A percentile compares a stretch with the other conserved stretches of the same genome.
Evolutionary conservation across 306 rosid genomes (phyloP).

Genomic region (Malus sylvestris): DNA sequence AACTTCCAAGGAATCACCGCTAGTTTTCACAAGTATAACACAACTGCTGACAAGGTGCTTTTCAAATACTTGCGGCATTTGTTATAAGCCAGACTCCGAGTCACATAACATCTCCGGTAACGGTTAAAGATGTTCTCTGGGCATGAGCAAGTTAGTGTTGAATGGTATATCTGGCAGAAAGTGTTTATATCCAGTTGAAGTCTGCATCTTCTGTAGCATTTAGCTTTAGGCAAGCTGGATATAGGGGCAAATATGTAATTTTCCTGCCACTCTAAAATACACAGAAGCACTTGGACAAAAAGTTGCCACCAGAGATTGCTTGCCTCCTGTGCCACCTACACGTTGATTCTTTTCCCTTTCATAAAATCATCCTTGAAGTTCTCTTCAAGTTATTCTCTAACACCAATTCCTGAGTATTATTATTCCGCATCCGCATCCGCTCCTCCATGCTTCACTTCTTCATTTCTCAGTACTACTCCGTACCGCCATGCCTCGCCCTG

Average conservation of each 20-base stretch:
- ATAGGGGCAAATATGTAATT: background rate
- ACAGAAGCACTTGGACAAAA: background rate
- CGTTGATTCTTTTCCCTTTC: constrained; percentile 68
- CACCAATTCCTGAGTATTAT: constrained; percentile 13
- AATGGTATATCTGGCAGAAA: background rate
- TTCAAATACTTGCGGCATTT: background rate
- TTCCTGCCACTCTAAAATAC: background rate
- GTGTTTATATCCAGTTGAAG: background rate
- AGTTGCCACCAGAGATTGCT: constrained; percentile 17
- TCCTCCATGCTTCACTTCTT: background rate
- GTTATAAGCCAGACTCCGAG: background rate
- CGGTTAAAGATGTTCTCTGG: background rate
- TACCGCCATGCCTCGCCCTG: constrained; percentile 30
- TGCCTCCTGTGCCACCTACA: constrained; percentile 46
- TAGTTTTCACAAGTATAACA: background rate
- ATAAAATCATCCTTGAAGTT: constrained; percentile 74
- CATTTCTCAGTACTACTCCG: constrained; percentile 11
- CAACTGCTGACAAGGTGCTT: background rate
- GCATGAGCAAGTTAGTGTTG: background rate
- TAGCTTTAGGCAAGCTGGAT: background rate
- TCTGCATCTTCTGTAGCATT: background rate
- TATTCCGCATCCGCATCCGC: constrained; percentile 8
- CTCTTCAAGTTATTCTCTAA: constrained; percentile 63
- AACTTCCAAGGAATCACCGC: background rate
- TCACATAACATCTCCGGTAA: background rate